Base-by-base conservation (phyloP, 345 rosid genomes). In the Ceriops tagal region DNA sequence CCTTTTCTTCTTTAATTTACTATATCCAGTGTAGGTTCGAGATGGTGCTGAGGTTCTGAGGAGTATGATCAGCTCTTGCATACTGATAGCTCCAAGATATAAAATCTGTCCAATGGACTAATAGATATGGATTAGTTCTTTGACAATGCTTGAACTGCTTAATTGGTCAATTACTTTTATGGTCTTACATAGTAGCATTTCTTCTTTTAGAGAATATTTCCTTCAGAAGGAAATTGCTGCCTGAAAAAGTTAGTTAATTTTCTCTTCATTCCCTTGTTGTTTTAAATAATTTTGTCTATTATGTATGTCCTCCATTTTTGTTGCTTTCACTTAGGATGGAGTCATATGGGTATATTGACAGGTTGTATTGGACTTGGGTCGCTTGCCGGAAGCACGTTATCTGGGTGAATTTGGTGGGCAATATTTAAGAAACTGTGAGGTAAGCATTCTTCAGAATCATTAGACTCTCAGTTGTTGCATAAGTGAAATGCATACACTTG, bases 331-430 rank as follows among this genome's bases (percentile, higher is more conserved):
- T 10, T 55, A 55, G 30, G 28, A 55, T 22, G 28, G 28, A 55
- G 28, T 22, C 10, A 55, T 62, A 1, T 35, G 30, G 52, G 5
- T 21, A 30, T 53, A 21, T 64, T 31, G 59, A 70, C 56, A 84
- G 90, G 89, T 88, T 55, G 56, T 79, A 47, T 58, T 86, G 77
- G 93, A 85, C 72, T 71, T 86, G 47, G 93, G 88, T 21, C 85
- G 84, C 65, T 77, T 85, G 66, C 89, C 89, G 18, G 87, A 82
- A 68, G 93, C 93, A 62, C 88, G 86, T 52, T 86, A 82, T 79
- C 82, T 79, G 3, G 91, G 86, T 56, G 88, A 82, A 83, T 64
- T 51, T 18, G 82, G 88, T 53, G 87, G 87, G 9, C 79, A 79
- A 26, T 78, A 83, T 76, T 77, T 86, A 52, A 83, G 89, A 72